Conservation (phyloP, 208 protist species). For the Trypanosoma platydactyli region DNA sequence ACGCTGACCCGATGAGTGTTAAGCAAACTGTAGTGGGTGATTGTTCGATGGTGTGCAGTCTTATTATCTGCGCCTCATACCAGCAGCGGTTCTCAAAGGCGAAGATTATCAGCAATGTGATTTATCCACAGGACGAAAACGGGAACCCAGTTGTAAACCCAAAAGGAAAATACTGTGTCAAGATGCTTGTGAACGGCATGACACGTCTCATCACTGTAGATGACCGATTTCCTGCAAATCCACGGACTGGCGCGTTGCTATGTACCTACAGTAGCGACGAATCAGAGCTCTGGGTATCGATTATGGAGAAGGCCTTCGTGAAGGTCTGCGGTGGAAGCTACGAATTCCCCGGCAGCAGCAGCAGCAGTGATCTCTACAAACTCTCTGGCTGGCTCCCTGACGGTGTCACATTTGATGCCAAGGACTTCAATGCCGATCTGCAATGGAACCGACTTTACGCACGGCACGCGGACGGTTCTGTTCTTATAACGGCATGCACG, state of each 20-base stretch:
- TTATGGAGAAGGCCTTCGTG: conserved; percentile 90
- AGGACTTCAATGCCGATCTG: conserved; percentile 62
- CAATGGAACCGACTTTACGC: conserved; percentile 73
- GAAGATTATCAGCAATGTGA: conserved; percentile 85
- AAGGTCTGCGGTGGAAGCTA: conserved; percentile 88
- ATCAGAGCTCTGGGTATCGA: conserved; percentile 67
- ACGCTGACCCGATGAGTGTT: conserved; percentile 80
- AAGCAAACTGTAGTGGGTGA: conserved; percentile 85
- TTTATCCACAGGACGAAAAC: conserved; percentile 83
- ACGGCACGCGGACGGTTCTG: conserved; percentile 53
- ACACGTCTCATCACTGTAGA: conserved; percentile 88
- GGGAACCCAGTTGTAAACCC: conserved; percentile 79
- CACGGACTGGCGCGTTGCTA: conserved; percentile 30
- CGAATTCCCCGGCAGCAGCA: conserved; percentile 82
- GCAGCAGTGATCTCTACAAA: conserved; percentile 86
- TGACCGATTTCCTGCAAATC: conserved; percentile 76
- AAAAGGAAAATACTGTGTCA: conserved; percentile 89
- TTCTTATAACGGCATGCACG: conserved; percentile 76
- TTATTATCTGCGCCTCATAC: conserved; percentile 79
- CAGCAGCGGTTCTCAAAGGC: conserved; percentile 81
- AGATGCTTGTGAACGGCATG: conserved; percentile 92
- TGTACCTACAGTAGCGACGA: conserved; percentile 37
- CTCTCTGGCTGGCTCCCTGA: conserved; percentile 90
- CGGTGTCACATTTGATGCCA: conserved; percentile 29
- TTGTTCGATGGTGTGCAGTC: conserved; percentile 83